Evolutionary conservation across 1,284 basidiomycete species (phyloP), one percentile per base, ranked within the genome.

Genomic region (Fereydounia khargensis): DNA sequence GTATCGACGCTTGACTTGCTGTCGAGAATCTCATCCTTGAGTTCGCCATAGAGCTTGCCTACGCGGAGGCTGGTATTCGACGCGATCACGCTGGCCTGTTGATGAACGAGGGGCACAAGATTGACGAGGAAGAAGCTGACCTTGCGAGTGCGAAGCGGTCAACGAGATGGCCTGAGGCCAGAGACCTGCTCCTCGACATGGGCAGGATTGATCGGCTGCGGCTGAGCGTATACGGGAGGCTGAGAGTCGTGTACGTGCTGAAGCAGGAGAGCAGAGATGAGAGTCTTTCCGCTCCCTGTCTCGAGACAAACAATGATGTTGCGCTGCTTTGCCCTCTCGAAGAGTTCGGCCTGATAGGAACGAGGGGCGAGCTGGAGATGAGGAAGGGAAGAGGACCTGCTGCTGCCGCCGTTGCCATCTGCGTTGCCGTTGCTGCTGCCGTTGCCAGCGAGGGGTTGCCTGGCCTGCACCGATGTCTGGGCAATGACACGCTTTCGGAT

Each of bases 331-430:
- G 57, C 57, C 8, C 50, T 35, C 18, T 55, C 32, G 28, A 50
- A 47, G 22, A 59, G 52, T 18, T 59, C 52, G 21, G 41, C 35
- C 33, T 64, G 52, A 33, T 56, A 57, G 23, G 47, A 47, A 8
- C 56, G 50, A 2, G 50, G 56, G 7, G 50, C 41, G 14, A 45
- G 49, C 14, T 39, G 19, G 9, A 49, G 40, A 36, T 58, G 55
- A 13, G 52, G 49, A 23, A 43, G 43, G 25, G 85, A 84, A 14
- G 85, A 86, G 10, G 47, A 9, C 85, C 86, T 19, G 84, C 85
- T 4, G 83, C 68, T 34, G 39, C 83, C 60, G 13, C 59, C 45
- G 32, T 41, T 43, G 17, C 39, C 46, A 4, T 36, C 39, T 27
- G 6, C 5, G 51, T 9, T 20, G 38, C 32, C 7, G 32, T 35